phyloP scores from a whole-genome alignment of 208 protist genomes.

The Paratrypanosoma confusum region DNA sequence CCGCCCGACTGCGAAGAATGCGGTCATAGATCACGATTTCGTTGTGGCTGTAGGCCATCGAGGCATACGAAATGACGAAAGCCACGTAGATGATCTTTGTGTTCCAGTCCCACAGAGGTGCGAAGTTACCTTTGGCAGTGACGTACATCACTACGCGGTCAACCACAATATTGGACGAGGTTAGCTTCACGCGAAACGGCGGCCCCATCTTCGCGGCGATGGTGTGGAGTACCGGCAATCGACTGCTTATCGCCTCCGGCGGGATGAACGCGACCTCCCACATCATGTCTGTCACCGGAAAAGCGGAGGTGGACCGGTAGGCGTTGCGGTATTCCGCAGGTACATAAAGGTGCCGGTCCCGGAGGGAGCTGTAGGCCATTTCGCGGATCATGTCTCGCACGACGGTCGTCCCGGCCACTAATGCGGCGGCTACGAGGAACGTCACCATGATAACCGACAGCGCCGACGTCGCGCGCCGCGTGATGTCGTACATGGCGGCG shows the following conservation, averaged over 20 bases:
- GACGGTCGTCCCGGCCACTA: slow-evolving; percentile 28
- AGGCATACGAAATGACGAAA: slow-evolving; percentile 10
- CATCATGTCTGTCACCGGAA: not conserved
- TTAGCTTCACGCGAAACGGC: too few species aligned
- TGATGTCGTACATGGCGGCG: slow-evolving; percentile 27
- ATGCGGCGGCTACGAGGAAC: slow-evolving; percentile 14
- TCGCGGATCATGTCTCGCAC: slow-evolving; percentile 11
- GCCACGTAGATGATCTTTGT: slow-evolving; percentile 59
- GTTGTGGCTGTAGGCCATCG: not conserved
- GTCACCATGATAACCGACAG: slow-evolving; percentile 15
- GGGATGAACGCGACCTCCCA: not conserved
- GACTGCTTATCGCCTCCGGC: not conserved
- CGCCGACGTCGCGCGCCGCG: slow-evolving; percentile 31
- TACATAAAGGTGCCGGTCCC: slow-evolving; percentile 9
- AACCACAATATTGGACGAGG: too few species aligned
- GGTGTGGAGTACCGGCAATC: slow-evolving; percentile 5
- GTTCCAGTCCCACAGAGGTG: slow-evolving; percentile 64
- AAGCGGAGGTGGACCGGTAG: not conserved
- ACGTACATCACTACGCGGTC: slow-evolving; percentile 27
- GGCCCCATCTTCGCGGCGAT: slow-evolving; percentile 4
- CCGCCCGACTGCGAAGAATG: not conserved
- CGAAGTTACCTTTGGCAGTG: slow-evolving; percentile 32
- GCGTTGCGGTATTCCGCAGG: not conserved
- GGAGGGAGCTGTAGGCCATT: slow-evolving; percentile 9
- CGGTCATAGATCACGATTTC: not conserved